Evolutionary conservation across 257 asterid species (phyloP).

Genomic region (Solanum pimpinellifolium): DNA sequence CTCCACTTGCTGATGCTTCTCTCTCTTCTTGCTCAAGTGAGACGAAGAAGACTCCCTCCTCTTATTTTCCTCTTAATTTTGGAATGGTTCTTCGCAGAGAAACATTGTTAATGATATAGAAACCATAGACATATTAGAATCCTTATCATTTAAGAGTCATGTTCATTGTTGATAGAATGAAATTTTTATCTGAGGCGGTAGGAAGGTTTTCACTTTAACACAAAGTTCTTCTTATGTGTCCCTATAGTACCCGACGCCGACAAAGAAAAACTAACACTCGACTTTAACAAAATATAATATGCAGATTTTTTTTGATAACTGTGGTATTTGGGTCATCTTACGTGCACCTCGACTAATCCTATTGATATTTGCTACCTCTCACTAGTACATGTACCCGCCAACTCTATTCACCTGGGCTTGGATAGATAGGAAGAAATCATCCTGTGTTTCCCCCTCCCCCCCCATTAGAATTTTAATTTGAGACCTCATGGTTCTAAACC

Average conservation of each 20-base stretch:
- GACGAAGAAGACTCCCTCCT: background rate
- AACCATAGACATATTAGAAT: background rate
- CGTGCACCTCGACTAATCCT: background rate
- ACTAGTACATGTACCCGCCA: background rate
- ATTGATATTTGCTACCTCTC: background rate
- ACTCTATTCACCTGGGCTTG: background rate
- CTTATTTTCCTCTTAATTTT: background rate
- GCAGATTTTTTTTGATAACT: background rate
- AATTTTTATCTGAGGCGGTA: background rate
- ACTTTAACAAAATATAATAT: background rate
- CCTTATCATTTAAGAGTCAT: background rate
- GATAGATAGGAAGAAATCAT: background rate
- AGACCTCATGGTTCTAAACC: background rate
- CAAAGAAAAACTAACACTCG: background rate
- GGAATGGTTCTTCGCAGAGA: background rate
- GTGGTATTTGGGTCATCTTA: background rate
- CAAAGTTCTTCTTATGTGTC: background rate
- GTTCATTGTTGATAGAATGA: background rate
- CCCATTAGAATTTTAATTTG: background rate
- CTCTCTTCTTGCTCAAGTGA: background rate
- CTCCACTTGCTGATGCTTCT: background rate
- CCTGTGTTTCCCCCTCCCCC: background rate
- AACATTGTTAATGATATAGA: background rate
- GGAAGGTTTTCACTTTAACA: background rate
- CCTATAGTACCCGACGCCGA: background rate